Conservation (phyloP, 1,139 yeast species). For the Sugiyamaella xylanicola region DNA sequence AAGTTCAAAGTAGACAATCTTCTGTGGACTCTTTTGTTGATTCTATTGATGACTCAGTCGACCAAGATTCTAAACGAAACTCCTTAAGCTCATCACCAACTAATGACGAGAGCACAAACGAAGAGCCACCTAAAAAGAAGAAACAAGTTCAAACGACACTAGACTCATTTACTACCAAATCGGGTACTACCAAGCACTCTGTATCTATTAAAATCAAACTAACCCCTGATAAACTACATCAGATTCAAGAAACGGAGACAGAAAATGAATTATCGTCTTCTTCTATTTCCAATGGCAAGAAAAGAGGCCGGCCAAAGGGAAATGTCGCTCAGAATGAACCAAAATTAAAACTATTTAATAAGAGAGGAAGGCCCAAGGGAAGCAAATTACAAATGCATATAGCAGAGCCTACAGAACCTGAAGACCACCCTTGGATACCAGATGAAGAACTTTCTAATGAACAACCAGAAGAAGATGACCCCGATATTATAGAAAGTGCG, state of each 20-base stretch:
- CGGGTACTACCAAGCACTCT: constrained; percentile 5
- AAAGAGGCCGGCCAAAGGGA: constrained; percentile 14
- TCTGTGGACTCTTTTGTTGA: background rate
- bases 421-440: constrained; percentile 37
- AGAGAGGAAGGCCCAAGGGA: constrained; percentile 16
- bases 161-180: constrained; percentile 12
- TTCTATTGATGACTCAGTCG: background rate
- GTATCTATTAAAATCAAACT: constrained; percentile 9
- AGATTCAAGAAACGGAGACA: background rate
- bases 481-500: constrained; percentile 29
- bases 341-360: constrained; percentile 1
- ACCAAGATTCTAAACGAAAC: background rate
- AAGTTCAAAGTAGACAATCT: background rate
- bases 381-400: constrained; percentile 11
- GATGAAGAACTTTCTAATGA: constrained; percentile 29
- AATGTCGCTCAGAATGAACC: constrained; percentile 12
- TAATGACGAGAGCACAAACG: background rate
- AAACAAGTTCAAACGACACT: constrained; percentile 14
- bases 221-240: constrained; percentile 7
- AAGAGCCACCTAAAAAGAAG: background rate
- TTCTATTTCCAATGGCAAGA: constrained; percentile 32
- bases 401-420: constrained; percentile 30
- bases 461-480: constrained; percentile 31
- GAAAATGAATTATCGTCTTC: constrained; percentile 35
- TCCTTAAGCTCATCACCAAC: background rate